These are phyloP conservation scores for Calycina marina DNA, from an alignment of 2,329 filamentous ascomycete genomes.

Conservation along the genomic window DNA sequence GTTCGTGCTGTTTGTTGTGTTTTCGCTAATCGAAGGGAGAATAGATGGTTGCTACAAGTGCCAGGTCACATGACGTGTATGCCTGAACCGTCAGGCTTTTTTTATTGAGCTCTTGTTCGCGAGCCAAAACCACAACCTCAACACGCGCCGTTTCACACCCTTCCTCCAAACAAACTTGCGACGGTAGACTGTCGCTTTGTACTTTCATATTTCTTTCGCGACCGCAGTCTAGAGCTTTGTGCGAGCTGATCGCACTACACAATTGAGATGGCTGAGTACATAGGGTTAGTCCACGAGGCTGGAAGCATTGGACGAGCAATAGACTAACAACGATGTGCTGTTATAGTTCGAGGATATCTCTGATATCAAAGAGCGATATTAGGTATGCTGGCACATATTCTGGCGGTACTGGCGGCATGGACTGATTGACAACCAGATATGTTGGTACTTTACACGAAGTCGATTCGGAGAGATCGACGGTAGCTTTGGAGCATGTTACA, in stretches of 20 bases:
- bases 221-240: conserved; percentile 14
- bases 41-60: no score
- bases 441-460: conserved; percentile 94
- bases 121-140: conserved; percentile 4
- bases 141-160: conserved; percentile 3
- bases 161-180: background rate
- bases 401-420: background rate
- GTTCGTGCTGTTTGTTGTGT: no score
- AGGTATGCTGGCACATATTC: conserved; percentile 44
- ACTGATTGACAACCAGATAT: conserved; percentile 45
- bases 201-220: conserved; percentile 3
- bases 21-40: no score
- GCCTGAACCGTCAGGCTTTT: no score
- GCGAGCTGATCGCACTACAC: conserved; percentile 19
- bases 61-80: no score
- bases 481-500: conserved; percentile 89
- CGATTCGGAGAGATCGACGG: conserved; percentile 92
- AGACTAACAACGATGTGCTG: conserved; percentile 12
- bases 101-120: no score
- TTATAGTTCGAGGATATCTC: conserved; percentile 74
- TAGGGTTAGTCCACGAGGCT: conserved; percentile 33
- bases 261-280: conserved; percentile 41
- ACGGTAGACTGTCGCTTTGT: background rate
- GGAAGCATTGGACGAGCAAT: conserved; percentile 5
- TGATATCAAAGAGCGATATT: conserved; percentile 96